These are phyloP conservation scores for Jaminaea rosea DNA, from an alignment of 1,284 basidiomycete species.

Conservation along the genomic window DNA sequence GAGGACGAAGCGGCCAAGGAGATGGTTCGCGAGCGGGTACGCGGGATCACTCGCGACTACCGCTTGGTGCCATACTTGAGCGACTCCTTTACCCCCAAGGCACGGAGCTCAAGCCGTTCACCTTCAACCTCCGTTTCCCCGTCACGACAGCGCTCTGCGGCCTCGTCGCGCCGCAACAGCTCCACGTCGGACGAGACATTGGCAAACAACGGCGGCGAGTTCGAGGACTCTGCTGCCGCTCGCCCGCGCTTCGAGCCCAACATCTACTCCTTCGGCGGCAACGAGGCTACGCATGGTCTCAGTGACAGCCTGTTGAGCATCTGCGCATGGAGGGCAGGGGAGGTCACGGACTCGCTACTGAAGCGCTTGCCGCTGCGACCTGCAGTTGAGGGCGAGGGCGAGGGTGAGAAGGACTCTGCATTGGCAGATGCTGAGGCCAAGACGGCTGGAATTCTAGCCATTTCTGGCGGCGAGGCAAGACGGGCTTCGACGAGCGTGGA, in stretches of 20 bases:
- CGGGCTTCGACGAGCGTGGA: too few species aligned
- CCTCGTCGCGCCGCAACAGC: not conserved
- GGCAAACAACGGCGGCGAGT: not conserved
- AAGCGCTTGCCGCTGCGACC: too few species aligned
- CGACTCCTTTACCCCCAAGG: slow-evolving; percentile 5
- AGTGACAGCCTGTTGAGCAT: slow-evolving; percentile 39
- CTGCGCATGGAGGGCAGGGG: slow-evolving; percentile 37
- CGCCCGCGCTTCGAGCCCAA: slow-evolving; percentile 10
- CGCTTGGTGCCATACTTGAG: slow-evolving; percentile 23
- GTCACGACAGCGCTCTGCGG: not conserved
- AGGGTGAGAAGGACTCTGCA: too few species aligned
- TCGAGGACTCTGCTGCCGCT: not conserved
- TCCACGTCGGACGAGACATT: not conserved
- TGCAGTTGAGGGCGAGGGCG: too few species aligned
- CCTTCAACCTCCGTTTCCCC: not conserved
- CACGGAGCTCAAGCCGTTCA: not conserved
- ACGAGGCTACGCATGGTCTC: slow-evolving; percentile 42
- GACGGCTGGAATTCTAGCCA: too few species aligned
- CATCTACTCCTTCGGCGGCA: slow-evolving; percentile 41
- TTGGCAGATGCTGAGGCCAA: too few species aligned
- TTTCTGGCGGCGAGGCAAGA: too few species aligned
- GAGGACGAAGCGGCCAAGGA: slow-evolving; percentile 26
- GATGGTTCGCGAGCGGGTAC: slow-evolving; percentile 20
- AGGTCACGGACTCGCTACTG: slow-evolving; percentile 27
- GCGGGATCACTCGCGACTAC: slow-evolving; percentile 45